Percentiles rank a stretch among this genome's conserved stretches.
Evolutionary conservation across 306 rosid genomes (phyloP).

Genomic region (Castanospermum australe): DNA sequence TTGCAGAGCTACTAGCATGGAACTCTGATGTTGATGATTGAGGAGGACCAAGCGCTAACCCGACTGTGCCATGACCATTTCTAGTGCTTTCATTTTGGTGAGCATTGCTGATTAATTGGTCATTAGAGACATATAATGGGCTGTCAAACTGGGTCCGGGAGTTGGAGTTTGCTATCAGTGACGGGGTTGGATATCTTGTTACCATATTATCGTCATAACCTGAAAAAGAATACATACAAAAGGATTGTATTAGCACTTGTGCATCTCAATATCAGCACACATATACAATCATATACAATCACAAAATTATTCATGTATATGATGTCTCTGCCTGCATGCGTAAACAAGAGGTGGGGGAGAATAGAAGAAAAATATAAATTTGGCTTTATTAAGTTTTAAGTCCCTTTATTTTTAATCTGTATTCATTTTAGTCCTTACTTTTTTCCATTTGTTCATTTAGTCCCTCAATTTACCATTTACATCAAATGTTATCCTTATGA

Average conservation of each 20-base stretch:
- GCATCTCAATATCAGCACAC: not conserved
- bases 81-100: slow-evolving; percentile 52
- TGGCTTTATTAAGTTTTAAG: no score
- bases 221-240: slow-evolving; percentile 29
- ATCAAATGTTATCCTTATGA: no score
- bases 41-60: slow-evolving; percentile 88
- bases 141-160: slow-evolving; percentile 60
- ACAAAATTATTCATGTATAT: not conserved
- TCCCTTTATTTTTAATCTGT: no score
- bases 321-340: not conserved
- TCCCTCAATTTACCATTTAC: no score
- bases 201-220: slow-evolving; percentile 60
- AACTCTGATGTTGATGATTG: slow-evolving; percentile 73
- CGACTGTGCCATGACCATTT: slow-evolving; percentile 54
- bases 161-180: slow-evolving; percentile 51
- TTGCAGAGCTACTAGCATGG: slow-evolving; percentile 53
- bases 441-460: no score
- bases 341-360: not conserved
- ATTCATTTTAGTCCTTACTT: no score
- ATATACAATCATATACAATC: not conserved
- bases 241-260: not conserved
- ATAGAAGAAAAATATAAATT: not conserved
- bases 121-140: slow-evolving; percentile 52
- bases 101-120: slow-evolving; percentile 53
- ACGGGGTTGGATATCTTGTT: slow-evolving; percentile 58